Conservation (phyloP, 169 alveolate species). For the Plasmodium yoelii region DNA sequence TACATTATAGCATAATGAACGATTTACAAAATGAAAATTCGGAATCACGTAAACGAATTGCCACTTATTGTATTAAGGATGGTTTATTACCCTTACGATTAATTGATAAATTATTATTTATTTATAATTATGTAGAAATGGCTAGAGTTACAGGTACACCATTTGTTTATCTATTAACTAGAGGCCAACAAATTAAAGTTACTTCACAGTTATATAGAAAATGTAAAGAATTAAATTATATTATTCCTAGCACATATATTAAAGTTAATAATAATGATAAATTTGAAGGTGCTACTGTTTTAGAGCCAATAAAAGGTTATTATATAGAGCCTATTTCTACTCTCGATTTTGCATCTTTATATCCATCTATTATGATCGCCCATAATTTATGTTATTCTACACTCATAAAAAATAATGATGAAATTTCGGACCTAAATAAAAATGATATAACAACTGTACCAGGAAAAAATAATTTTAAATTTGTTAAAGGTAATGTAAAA, state of each 20-base stretch:
- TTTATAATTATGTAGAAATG: conserved; percentile 98
- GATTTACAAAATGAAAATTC: conserved; percentile 94
- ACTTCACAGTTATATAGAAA: conserved; percentile 95
- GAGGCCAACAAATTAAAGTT: conserved; percentile 99
- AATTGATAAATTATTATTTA: conserved; percentile 95
- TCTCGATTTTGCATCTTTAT: conserved; percentile 98
- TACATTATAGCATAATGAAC: conserved; percentile 96
- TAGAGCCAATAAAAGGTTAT: conserved; percentile 95
- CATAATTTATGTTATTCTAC: conserved; percentile 99
- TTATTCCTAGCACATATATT: conserved; percentile 92
- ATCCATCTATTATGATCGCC: conserved; percentile 99
- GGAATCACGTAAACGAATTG: conserved; percentile 97
- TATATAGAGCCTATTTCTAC: conserved; percentile 98
- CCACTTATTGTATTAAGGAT: conserved; percentile 99
- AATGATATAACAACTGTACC: conserved; percentile 72
- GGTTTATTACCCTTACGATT: conserved; percentile 96
- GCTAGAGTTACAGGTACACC: conserved; percentile 99
- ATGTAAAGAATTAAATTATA: conserved; percentile 90
- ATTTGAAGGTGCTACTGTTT: conserved; percentile 97
- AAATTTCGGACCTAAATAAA: conserved; percentile 78
- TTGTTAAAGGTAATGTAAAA: conserved; percentile 77
- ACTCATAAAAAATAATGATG: conserved; percentile 88
- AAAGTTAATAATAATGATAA: conserved; percentile 81
- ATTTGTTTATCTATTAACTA: conserved; percentile 89
- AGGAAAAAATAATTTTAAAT: conserved; percentile 33